These are phyloP conservation scores for Carex myosuroides DNA, from an alignment of 176 grass and related monocot species.

Conservation along the genomic window DNA sequence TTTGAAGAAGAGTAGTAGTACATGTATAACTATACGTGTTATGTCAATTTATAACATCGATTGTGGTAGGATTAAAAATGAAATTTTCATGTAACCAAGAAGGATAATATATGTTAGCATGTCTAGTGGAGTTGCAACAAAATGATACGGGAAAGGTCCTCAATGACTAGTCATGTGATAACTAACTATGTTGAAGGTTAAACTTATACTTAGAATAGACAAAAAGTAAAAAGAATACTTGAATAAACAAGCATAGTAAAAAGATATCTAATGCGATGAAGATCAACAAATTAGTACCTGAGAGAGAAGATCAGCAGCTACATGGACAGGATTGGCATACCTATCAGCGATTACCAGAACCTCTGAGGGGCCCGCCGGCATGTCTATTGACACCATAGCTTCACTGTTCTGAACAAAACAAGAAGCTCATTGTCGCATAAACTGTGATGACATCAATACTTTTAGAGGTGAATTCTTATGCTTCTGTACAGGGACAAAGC, in stretches of 20 bases:
- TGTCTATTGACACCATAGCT: conserved; percentile 96
- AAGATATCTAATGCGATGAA: conserved; percentile 5
- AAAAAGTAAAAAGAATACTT: background rate
- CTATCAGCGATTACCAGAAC: conserved; percentile 90
- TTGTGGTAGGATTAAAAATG: background rate
- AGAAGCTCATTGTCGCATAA: background rate
- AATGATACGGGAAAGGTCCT: background rate
- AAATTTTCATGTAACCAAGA: background rate
- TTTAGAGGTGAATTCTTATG: background rate
- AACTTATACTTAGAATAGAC: background rate
- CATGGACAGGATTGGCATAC: conserved; percentile 69
- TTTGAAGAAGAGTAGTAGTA: background rate
- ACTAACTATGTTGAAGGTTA: background rate
- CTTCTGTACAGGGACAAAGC: background rate
- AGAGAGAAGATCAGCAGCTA: conserved; percentile 92
- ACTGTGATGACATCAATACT: background rate
- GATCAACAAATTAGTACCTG: conserved; percentile 46
- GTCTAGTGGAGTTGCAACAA: background rate
- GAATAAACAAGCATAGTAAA: background rate
- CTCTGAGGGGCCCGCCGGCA: conserved; percentile 95
- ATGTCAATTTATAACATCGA: background rate
- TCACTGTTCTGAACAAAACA: conserved; percentile 83
- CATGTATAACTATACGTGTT: background rate
- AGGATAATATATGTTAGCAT: background rate
- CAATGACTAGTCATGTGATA: background rate